phyloP scores from a whole-genome alignment of 164 flowering plant genomes.

The Litsea cubeba region DNA sequence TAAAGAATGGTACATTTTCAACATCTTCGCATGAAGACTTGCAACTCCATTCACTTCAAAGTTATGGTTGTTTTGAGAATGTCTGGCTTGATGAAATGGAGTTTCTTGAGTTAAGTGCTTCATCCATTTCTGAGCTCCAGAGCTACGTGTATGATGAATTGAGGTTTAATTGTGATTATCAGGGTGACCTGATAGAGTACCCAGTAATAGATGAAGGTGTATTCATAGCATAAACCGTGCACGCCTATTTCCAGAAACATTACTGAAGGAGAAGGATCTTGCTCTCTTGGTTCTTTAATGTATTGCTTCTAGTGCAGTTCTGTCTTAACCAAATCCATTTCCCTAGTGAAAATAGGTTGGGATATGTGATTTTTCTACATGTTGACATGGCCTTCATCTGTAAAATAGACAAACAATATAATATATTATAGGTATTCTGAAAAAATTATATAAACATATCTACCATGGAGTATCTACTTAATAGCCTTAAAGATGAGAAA shows the following conservation, averaged over 20 bases:
- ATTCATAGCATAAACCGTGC: slow-evolving; percentile 41
- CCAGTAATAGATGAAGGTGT: slow-evolving; percentile 54
- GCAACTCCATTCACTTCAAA: slow-evolving; percentile 35
- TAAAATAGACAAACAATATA: not conserved
- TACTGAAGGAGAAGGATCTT: slow-evolving; percentile 10
- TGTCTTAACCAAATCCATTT: slow-evolving; percentile 3
- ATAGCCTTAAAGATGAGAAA: not conserved
- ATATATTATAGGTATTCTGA: too few species aligned
- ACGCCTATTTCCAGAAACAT: slow-evolving; percentile 7
- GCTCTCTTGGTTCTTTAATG: not conserved
- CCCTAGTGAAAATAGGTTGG: slow-evolving; percentile 11
- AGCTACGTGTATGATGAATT: slow-evolving; percentile 33
- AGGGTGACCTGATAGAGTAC: slow-evolving; percentile 40
- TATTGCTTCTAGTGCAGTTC: slow-evolving; percentile 1
- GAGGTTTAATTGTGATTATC: slow-evolving; percentile 39
- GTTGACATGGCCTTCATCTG: slow-evolving; percentile 10
- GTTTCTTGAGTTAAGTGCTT: slow-evolving; percentile 24
- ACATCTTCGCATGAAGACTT: slow-evolving; percentile 33
- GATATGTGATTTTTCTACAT: slow-evolving; percentile 9
- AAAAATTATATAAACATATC: not conserved
- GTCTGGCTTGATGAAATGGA: slow-evolving; percentile 35
- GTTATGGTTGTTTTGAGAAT: slow-evolving; percentile 30
- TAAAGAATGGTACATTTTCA: slow-evolving; percentile 25
- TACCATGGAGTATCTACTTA: not conserved
- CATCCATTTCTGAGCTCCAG: slow-evolving; percentile 33